Conservation (phyloP, 2,329 filamentous ascomycete genomes). For the Colletotrichum falcatum region DNA sequence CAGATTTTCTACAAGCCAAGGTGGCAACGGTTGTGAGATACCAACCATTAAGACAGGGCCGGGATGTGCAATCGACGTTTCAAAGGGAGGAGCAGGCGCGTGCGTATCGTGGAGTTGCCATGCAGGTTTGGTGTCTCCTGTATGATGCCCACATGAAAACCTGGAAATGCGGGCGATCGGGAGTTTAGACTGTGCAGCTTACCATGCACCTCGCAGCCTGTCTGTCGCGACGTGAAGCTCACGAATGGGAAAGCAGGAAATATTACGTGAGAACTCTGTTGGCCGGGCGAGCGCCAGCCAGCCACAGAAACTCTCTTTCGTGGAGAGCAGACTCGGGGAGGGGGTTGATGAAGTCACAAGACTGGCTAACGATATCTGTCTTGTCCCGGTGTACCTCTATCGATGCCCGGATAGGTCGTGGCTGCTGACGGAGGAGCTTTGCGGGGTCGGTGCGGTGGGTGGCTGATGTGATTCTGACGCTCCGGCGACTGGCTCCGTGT, state of each 20-base stretch:
- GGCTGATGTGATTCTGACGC: constrained; percentile 7
- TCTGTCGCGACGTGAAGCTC: constrained; percentile 2
- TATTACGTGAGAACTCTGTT: constrained; percentile 32
- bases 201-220: constrained; percentile 11
- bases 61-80: background rate
- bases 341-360: background rate
- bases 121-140: background rate
- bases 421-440: constrained; percentile 1
- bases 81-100: background rate
- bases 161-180: background rate
- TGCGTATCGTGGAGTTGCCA: background rate
- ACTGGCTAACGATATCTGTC: background rate
- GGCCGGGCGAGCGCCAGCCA: background rate
- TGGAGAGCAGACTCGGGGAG: background rate
- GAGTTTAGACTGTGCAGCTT: background rate
- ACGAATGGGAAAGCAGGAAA: background rate
- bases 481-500: background rate
- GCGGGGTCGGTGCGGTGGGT: background rate
- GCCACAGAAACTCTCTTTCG: background rate
- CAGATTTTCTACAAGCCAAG: background rate
- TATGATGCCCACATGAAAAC: background rate
- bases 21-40: background rate
- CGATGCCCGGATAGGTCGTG: background rate
- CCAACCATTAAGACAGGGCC: background rate
- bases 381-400: no score